Conservation (phyloP, 768 basidiomycete genomes). For the Naganishia randhawae region DNA sequence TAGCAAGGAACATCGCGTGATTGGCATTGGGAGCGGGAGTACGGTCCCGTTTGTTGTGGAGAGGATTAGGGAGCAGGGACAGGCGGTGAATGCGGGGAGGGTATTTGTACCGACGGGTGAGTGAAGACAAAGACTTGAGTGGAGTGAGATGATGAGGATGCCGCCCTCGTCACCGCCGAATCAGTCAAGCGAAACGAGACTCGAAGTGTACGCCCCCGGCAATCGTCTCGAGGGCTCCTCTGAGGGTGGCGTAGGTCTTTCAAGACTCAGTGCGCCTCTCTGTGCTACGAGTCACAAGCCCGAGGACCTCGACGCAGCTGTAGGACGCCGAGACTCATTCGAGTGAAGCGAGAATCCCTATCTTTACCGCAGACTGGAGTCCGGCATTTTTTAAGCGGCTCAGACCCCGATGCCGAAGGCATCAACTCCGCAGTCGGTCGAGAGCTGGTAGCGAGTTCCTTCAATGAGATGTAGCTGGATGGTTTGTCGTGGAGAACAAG, state of each 20-base stretch:
- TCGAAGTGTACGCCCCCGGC: neutral
- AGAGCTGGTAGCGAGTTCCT: too few relatives aligned
- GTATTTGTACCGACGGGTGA: slow-evolving; percentile 84
- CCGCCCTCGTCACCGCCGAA: neutral
- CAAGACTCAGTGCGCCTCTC: too few relatives aligned
- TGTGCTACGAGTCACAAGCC: neutral
- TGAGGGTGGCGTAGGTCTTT: too few relatives aligned
- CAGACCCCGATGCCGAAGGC: too few relatives aligned
- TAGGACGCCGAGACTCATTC: too few relatives aligned
- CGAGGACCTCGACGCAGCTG: neutral
- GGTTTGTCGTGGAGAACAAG: too few relatives aligned
- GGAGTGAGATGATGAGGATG: neutral
- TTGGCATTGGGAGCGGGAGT: slow-evolving; percentile 55
- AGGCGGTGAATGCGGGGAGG: slow-evolving; percentile 68
- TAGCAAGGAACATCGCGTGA: slow-evolving; percentile 72
- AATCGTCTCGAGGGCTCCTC: too few relatives aligned
- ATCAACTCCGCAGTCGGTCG: too few relatives aligned
- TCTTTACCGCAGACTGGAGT: too few relatives aligned
- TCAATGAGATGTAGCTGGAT: too few relatives aligned
- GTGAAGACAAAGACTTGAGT: slow-evolving; percentile 28
- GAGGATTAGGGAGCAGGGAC: slow-evolving; percentile 79
- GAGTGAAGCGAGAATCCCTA: slow-evolving; percentile 1
- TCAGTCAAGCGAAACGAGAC: neutral
- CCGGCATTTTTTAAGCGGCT: too few relatives aligned
- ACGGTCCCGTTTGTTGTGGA: slow-evolving; percentile 97